Evolutionary conservation across 2,329 filamentous ascomycete genomes (phyloP).

Genomic region (Talaromyces sp.): DNA sequence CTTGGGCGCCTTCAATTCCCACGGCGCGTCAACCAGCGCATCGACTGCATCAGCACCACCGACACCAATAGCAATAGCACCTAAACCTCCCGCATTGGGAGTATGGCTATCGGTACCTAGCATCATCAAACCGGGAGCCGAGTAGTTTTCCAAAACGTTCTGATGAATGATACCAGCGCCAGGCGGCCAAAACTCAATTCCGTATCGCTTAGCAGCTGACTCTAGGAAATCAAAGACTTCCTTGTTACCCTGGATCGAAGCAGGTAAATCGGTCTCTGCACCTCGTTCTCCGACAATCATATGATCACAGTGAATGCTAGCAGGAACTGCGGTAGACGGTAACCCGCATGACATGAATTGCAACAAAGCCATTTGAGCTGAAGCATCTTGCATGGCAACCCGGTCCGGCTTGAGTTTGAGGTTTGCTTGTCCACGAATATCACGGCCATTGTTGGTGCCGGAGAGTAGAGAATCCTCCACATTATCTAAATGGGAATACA

Average conservation of each 20-base stretch:
- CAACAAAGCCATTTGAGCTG: constrained; percentile 93
- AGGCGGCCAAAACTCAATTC: constrained; percentile 93
- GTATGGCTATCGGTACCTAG: constrained; percentile 96
- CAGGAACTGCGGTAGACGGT: constrained; percentile 82
- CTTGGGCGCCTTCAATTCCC: constrained; percentile 94
- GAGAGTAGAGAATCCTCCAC: constrained; percentile 80
- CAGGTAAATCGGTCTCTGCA: constrained; percentile 75
- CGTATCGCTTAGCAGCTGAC: constrained; percentile 83
- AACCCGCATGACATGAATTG: constrained; percentile 98
- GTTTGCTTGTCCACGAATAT: constrained; percentile 82
- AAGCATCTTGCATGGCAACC: constrained; percentile 98
- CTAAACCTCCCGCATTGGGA: constrained; percentile 91
- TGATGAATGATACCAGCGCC: constrained; percentile 96
- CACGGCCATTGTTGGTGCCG: constrained; percentile 74
- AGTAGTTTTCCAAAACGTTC: constrained; percentile 96
- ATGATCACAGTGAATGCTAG: constrained; percentile 98
- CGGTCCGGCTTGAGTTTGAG: constrained; percentile 95
- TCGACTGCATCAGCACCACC: constrained; percentile 97
- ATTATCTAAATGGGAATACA: constrained; percentile 91
- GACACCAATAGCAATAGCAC: constrained; percentile 91
- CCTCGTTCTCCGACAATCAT: constrained; percentile 95
- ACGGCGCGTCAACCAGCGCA: constrained; percentile 89
- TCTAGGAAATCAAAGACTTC: constrained; percentile 98
- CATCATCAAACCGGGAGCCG: constrained; percentile 97
- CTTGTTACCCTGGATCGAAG: constrained; percentile 84